A percentile compares a stretch with the other conserved stretches of the same genome.
Evolutionary conservation across 1,284 basidiomycete species (phyloP).

Genomic region (Sporisorium iseilematis-ciliati): DNA sequence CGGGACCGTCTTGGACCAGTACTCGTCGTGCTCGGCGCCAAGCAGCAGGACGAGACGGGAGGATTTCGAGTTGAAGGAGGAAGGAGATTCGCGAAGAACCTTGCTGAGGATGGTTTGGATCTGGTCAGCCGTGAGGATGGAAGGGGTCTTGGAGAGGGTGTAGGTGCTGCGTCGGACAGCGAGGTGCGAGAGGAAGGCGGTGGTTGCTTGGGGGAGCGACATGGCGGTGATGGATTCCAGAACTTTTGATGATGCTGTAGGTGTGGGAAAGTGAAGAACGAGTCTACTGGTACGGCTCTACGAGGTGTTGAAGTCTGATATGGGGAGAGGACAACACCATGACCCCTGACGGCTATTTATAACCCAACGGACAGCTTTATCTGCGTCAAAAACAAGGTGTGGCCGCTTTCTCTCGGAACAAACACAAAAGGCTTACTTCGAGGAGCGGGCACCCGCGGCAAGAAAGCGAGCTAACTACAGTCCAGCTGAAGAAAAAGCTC

Average conservation of each 20-base stretch:
- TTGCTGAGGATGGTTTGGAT: slow-evolving; percentile 71
- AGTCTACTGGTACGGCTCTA: no score
- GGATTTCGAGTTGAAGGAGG: slow-evolving; percentile 72
- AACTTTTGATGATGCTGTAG: background rate
- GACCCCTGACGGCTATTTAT: no score
- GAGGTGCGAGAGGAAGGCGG: slow-evolving; percentile 52
- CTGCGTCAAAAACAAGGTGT: no score
- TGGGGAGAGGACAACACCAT: no score
- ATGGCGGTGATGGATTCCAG: slow-evolving; percentile 10
- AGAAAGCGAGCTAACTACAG: no score
- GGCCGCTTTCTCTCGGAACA: no score
- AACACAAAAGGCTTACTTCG: no score
- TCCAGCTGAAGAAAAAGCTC: background rate
- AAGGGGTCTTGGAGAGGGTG: slow-evolving; percentile 69
- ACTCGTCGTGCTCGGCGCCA: slow-evolving; percentile 70
- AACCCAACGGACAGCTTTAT: no score
- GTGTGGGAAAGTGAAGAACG: no score
- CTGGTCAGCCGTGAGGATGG: slow-evolving; percentile 69
- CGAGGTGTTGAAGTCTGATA: no score
- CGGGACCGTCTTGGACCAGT: slow-evolving; percentile 71
- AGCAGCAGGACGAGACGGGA: slow-evolving; percentile 72
- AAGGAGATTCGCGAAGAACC: slow-evolving; percentile 71
- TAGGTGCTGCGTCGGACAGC: slow-evolving; percentile 71
- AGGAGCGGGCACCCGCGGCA: no score
- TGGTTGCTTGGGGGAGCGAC: slow-evolving; percentile 31